These are phyloP conservation scores for Dendryphion nanum DNA, from an alignment of 2,329 filamentous ascomycete species.

Conservation along the genomic window DNA sequence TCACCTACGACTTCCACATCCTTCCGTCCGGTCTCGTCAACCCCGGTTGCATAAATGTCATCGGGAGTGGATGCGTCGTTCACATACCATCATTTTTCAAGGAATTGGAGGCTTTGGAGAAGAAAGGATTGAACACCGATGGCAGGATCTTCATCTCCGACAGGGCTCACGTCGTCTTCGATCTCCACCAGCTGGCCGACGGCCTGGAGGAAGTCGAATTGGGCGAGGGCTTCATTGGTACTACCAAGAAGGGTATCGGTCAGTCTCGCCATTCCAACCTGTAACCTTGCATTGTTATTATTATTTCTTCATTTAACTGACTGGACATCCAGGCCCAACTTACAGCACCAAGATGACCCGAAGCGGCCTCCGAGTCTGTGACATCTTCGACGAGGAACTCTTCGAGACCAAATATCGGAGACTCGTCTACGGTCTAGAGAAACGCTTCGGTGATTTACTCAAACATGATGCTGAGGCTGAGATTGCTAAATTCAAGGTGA, in stretches of 20 bases:
- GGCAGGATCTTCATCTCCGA: slow-evolving; percentile 64
- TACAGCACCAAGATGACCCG: slow-evolving; percentile 65
- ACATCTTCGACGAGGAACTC: slow-evolving; percentile 64
- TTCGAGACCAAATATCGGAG: slow-evolving; percentile 67
- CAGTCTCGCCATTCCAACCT: slow-evolving; percentile 11
- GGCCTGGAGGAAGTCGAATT: slow-evolving; percentile 62
- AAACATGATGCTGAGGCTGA: slow-evolving; percentile 70
- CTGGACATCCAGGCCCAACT: slow-evolving; percentile 50
- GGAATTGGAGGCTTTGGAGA: slow-evolving; percentile 60
- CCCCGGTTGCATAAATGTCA: slow-evolving; percentile 68
- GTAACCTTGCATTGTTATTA: too few relatives aligned
- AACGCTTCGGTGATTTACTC: slow-evolving; percentile 66
- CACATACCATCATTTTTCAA: slow-evolving; percentile 67
- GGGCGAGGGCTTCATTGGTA: slow-evolving; percentile 47
- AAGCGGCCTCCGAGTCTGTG: slow-evolving; percentile 64
- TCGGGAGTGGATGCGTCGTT: slow-evolving; percentile 66
- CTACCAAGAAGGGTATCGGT: slow-evolving; percentile 52
- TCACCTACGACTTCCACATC: slow-evolving; percentile 47
- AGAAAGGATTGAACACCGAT: slow-evolving; percentile 59
- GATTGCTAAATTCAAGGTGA: slow-evolving; percentile 59
- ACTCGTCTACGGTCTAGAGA: slow-evolving; percentile 63
- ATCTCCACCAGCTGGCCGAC: slow-evolving; percentile 66
- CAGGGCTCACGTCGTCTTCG: slow-evolving; percentile 62
- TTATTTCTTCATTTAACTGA: too few relatives aligned
- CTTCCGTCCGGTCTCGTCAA: slow-evolving; percentile 66